Percentiles rank a stretch among this genome's conserved stretches.
phyloP scores from a whole-genome alignment of 2,329 filamentous ascomycete species.

The Cyclaneusma minus region DNA sequence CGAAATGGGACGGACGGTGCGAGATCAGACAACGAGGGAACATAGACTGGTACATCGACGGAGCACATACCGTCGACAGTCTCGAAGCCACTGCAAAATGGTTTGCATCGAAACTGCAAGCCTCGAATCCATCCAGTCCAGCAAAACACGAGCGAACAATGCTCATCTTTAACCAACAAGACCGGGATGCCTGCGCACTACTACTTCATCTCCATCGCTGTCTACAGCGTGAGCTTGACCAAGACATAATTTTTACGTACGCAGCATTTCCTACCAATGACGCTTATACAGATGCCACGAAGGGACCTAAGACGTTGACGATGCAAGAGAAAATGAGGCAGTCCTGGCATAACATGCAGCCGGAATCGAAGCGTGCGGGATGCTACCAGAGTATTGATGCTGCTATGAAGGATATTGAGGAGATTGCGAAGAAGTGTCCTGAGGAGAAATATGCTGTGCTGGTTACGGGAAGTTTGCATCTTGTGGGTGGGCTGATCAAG shows the following conservation, averaged over 20 bases:
- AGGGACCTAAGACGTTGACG: constrained; percentile 24
- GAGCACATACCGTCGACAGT: constrained; percentile 44
- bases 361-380: constrained; percentile 28
- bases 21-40: constrained; percentile 34
- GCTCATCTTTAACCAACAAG: constrained; percentile 88
- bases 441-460: constrained; percentile 41
- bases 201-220: constrained; percentile 46
- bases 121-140: neutral
- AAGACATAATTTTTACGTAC: constrained; percentile 42
- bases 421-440: constrained; percentile 18
- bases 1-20: constrained; percentile 67
- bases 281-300: constrained; percentile 44
- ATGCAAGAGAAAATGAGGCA: constrained; percentile 55
- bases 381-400: constrained; percentile 59
- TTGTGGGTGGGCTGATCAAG: constrained; percentile 66
- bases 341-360: constrained; percentile 41
- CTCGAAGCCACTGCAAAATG: constrained; percentile 1
- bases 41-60: constrained; percentile 10
- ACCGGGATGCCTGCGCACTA: constrained; percentile 55
- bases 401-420: constrained; percentile 42
- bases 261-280: constrained; percentile 71
- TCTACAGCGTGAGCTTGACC: constrained; percentile 25
- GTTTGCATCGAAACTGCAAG: constrained; percentile 2
- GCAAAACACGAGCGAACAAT: constrained; percentile 18
- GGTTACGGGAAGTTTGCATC: constrained; percentile 71